Evolutionary conservation across 768 basidiomycete genomes (phyloP), one percentile per base, ranked within the genome.

Genomic region (Tulasnella sp.): DNA sequence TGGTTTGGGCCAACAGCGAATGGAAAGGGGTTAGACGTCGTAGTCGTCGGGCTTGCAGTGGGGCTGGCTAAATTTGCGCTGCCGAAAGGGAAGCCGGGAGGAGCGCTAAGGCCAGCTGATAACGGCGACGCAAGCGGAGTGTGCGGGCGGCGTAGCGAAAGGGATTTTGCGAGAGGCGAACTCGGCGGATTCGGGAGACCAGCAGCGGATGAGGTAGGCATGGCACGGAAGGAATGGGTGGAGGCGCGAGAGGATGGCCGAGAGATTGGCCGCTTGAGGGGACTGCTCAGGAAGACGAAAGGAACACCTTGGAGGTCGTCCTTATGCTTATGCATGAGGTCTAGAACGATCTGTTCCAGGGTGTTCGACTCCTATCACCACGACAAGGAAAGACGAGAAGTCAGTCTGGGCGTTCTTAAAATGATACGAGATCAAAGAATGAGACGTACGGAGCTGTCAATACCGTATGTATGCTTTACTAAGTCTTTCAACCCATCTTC

Each of bases 291-390:
- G 72, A 85, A 88, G 58, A 89, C 74, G 69, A 91, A 91, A 0
- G 88, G 87, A 4, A 88, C 84, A 19, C 86, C 85, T 11, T 84
- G 82, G 42, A 85, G 74, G 74, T 89, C 85, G 77, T 95, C 92
- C 63, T 82, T 78, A 70, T 93, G 88, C 72, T 88, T 86, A 73
- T 97, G 94, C 94, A 97, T 96, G 63, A 96, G 79, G 68, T 95
- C 91, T 19, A 97, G 76, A 61, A 93, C 88, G 68, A 84, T 81
- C 66, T 93, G 87, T 68, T 96, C 93, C 63, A 91, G 75, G 17
- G 45, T 26, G 29, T 56, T 4, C 11, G 56, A 11, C 43, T 56
- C 23, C 61, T 30, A 34, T 43, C 13, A 27, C n/a, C n/a, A 48
- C n/a, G 26, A 7, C 34, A 15, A 5, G 34, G 34, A 7, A 38